Evolutionary conservation across 176 grass and related monocot species (phyloP).

Genomic region (barley (Hordeum vulgare)): MorexV3_pseudomolecules_assembly NC_058521.1:440378548-440379047

Average conservation of each 20-base stretch:
- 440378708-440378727: constrained; percentile 39
- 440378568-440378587: background rate
- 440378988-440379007: constrained; percentile 25
- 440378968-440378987: constrained; percentile 29
- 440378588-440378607: constrained; percentile 75
- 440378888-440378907: constrained; percentile 4
- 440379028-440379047: constrained; percentile 9
- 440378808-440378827: constrained; percentile 81
- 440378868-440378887: constrained; percentile 61
- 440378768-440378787: background rate
- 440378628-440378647: constrained; percentile 94
- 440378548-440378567: background rate
- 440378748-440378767: background rate
- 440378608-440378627: constrained; percentile 78
- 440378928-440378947: background rate
- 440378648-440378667: constrained; percentile 84
- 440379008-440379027: background rate
- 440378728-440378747: background rate
- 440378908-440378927: background rate
- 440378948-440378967: background rate
- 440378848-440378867: constrained; percentile 58
- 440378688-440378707: constrained; percentile 76
- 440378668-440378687: constrained; percentile 74
- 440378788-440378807: background rate
- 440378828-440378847: constrained; percentile 70